Base-by-base conservation (phyloP, 495 filamentous ascomycete genomes). In the Venustampulla echinocandica region DNA sequence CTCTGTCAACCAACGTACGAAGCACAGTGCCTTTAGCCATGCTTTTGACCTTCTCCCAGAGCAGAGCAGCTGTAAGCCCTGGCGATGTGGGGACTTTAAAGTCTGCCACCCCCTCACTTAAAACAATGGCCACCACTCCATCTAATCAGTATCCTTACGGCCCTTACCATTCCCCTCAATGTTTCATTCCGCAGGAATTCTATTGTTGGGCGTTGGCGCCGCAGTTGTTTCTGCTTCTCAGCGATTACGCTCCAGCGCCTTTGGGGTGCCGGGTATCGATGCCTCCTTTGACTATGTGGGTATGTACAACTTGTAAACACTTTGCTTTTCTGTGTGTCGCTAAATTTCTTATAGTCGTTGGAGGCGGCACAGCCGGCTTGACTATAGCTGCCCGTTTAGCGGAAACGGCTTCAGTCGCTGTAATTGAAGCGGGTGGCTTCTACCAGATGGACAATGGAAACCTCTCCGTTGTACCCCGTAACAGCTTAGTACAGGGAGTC, bases 351-450 rank as follows among this genome's bases (percentile, higher is more conserved):
- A 69, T 90, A 46, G 81, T 93, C 53, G 76, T 92, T n/a, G 87
- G 85, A 47, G 88, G 85, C 36, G 88, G 88, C 57, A 90, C 87
- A 15, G 87, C 87, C 4, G 88, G 88, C 41, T 82, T 87, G 57
- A 84, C 87, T 27, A 79, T 93, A 54, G 87, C 85, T 34, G 54
- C 61, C 10, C 63, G 65, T 43, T 57, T 70, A 3, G 69, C 47
- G 58, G 70, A 49, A 50, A 65, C 4, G 24, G 53, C 9, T 63
- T 79, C 13, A 35, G 64, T 67, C 11, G 63, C 74, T 3, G 67
- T 79, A 2, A 58, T 81, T 38, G 77, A 81, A 53, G 75, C 74
- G 18, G 77, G 77, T 9, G 67, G 66, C 0, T 64, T 70, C 44
- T 81, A 80, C 44, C 69, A 81, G 52, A 32, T 64, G 4, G 64